These are phyloP conservation scores for Ilyonectria robusta DNA, from an alignment of 2,329 filamentous ascomycete species.

Conservation along the genomic window DNA sequence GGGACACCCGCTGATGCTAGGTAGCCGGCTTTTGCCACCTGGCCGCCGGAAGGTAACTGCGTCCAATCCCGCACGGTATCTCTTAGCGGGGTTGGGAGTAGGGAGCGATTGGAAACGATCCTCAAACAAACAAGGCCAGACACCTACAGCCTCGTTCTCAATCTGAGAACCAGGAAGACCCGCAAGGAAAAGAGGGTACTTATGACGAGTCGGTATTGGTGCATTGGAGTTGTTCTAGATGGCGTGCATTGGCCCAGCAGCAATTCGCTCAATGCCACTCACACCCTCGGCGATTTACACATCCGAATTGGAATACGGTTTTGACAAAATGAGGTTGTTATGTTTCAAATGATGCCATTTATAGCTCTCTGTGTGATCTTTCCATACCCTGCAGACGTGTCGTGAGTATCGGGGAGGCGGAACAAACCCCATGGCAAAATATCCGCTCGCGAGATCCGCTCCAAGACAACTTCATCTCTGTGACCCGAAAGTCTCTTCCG, in stretches of 20 bases:
- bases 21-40: not conserved
- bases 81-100: not conserved
- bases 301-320: not conserved
- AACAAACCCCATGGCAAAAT: not conserved
- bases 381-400: not conserved
- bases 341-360: not conserved
- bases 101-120: no score
- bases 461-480: conserved; percentile 12
- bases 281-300: not conserved
- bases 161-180: not conserved
- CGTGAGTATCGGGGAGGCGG: not conserved
- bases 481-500: not conserved
- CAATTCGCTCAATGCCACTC: not conserved
- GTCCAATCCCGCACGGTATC: not conserved
- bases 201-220: not conserved
- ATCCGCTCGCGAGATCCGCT: not conserved
- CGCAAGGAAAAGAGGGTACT: not conserved
- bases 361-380: not conserved
- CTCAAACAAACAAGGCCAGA: not conserved
- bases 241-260: not conserved
- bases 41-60: not conserved
- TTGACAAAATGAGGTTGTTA: not conserved
- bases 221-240: not conserved
- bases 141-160: not conserved
- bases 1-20: not conserved